A percentile compares a stretch with the other conserved stretches of the same genome.
These are phyloP conservation scores for Aspergillus pseudonomiae DNA, from an alignment of 2,329 filamentous ascomycete genomes.

Conservation along the genomic window DNA sequence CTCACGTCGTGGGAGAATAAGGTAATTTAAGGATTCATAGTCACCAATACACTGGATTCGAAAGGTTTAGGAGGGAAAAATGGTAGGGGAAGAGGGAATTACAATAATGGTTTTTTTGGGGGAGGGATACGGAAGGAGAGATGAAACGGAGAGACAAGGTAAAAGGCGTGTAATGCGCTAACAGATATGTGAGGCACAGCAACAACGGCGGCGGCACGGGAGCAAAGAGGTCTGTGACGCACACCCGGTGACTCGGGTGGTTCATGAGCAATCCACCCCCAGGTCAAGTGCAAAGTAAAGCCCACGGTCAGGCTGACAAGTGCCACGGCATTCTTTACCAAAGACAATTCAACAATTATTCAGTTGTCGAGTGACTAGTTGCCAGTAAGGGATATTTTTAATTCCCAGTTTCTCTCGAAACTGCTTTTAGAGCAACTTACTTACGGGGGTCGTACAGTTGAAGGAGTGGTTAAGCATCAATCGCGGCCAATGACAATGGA, in stretches of 20 bases:
- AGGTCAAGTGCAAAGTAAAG: conserved; percentile 10
- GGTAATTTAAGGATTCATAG: conserved; percentile 28
- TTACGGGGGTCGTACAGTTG: background rate
- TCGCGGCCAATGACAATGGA: background rate
- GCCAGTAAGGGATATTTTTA: conserved; percentile 7
- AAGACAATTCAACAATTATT: background rate
- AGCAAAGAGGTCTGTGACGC: conserved; percentile 42
- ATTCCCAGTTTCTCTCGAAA: background rate
- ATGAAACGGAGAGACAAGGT: conserved; percentile 17
- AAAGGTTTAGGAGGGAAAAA: conserved; percentile 5
- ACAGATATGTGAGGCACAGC: conserved; percentile 16
- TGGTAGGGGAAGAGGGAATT: conserved; percentile 15
- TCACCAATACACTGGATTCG: conserved; percentile 6
- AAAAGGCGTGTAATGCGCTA: conserved; percentile 4
- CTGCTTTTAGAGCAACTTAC: background rate
- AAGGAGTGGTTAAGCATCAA: background rate
- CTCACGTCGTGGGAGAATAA: conserved; percentile 30
- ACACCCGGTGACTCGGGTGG: conserved; percentile 46
- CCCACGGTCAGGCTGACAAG: background rate
- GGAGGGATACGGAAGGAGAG: conserved; percentile 20
- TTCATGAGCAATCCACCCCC: conserved; percentile 18
- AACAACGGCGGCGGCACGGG: conserved; percentile 10
- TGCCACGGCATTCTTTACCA: conserved; percentile 4
- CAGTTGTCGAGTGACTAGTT: background rate
- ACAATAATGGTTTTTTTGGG: conserved; percentile 4